Evolutionary conservation across 805 yeast species (phyloP).

Genomic region (Wickerhamiella musiphila): DNA sequence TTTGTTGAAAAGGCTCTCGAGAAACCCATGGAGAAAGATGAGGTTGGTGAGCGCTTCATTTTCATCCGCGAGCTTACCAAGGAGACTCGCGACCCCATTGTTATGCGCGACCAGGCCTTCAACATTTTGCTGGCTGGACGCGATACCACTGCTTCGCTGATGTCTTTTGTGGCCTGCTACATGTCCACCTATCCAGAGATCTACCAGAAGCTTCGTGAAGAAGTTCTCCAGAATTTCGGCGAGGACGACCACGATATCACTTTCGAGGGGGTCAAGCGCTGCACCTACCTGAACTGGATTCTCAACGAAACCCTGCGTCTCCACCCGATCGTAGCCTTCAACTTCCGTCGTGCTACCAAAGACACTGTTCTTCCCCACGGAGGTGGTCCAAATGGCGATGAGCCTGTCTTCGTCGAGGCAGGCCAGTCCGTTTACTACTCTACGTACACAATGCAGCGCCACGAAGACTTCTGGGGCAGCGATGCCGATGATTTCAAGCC

Average conservation of each 20-base stretch:
- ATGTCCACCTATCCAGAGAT: conserved; percentile 25
- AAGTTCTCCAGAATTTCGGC: conserved; percentile 24
- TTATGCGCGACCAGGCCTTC: conserved; percentile 33
- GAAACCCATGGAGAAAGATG: conserved; percentile 17
- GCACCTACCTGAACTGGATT: conserved; percentile 30
- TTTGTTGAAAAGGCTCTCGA: conserved; percentile 26
- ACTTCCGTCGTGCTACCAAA: conserved; percentile 29
- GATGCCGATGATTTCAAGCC: conserved; percentile 31
- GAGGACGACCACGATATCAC: conserved; percentile 17
- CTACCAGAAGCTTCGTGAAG: conserved; percentile 23
- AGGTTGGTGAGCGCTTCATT: conserved; percentile 25
- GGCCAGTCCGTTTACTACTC: conserved; percentile 27
- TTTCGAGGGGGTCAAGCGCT: conserved; percentile 33
- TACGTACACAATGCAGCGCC: conserved; percentile 29
- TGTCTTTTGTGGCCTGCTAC: conserved; percentile 30
- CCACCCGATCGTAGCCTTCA: conserved; percentile 35
- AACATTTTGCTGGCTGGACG: conserved; percentile 37
- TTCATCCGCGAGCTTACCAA: conserved; percentile 32
- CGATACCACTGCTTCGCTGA: conserved; percentile 36
- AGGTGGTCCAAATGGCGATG: conserved; percentile 27
- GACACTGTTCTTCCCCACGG: conserved; percentile 35
- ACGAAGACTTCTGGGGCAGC: conserved; percentile 26
- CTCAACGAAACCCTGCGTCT: conserved; percentile 33
- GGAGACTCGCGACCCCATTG: conserved; percentile 30
- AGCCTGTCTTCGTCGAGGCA: conserved; percentile 28